Base-by-base conservation (phyloP, 2,329 filamentous ascomycete species). In the Blumeriella jaapii region DNA sequence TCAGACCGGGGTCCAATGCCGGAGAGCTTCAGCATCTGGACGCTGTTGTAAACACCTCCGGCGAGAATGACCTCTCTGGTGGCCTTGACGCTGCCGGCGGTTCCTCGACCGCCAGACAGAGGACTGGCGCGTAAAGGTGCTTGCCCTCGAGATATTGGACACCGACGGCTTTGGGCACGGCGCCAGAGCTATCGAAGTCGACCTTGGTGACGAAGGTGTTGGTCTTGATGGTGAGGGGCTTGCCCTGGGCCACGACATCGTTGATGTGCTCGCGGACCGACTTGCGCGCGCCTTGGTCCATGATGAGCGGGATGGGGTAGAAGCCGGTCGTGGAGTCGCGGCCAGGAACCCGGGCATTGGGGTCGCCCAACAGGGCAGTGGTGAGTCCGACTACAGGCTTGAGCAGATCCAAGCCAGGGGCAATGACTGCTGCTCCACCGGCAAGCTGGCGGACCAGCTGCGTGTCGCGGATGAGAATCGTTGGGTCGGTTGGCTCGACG, bases 41-140 rank as follows among this genome's bases (percentile, higher is more conserved):
- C 63, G 1, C 60, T 59, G 48, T 65, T 63, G 52, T 61, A 62
- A 4, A 62, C 45, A 20, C 67, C 66, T n/a, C 58, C 65, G 2
- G 64, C 54, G 14, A 69, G 39, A 40, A 69, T 67, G 28, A 69
- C 63, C 31, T 46, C 40, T 14, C 54, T 53, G 0, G 52, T 53
- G 13, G 61, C 64, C 15, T 49, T 42, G 16, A 54, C 59, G 1
- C 46, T 49, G 15, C 61, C 46, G 65, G 1, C 65, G 9, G 34
- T 40, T 6, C 26, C 29, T 3, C 36, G 8, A 17, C 34, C 42
- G 6, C 46, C 63, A 18, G 54, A 44, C 37, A 39, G 20, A 1
- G 38, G 38, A 33, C 33, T 59, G 0, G 62, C 63, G 3, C 56
- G 47, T 67, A 67, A 0, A 67, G 32, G 12, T 55, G 56, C 36